These are phyloP conservation scores for Fusarium sublunatum DNA, from an alignment of 2,329 filamentous ascomycete species.

Conservation along the genomic window DNA sequence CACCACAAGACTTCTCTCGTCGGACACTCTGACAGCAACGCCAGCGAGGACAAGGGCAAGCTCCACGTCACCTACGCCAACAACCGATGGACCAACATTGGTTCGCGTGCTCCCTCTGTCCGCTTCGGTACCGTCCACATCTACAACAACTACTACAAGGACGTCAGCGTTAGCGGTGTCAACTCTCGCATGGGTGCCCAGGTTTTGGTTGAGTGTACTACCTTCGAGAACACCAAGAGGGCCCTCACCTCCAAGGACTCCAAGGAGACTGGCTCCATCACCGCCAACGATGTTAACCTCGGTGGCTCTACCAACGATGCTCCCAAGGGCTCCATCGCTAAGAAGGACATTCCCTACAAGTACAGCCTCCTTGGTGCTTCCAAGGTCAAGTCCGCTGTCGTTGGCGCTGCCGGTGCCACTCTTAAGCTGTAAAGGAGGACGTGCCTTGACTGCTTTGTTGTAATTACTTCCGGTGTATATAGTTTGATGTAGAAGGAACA, in stretches of 20 bases:
- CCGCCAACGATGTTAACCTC: conserved; percentile 56
- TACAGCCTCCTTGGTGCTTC: conserved; percentile 58
- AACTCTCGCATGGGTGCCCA: conserved; percentile 69
- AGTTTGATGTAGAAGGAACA: conserved; percentile 5
- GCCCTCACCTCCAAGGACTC: conserved; percentile 56
- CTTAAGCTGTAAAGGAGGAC: conserved; percentile 48
- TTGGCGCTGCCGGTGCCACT: conserved; percentile 54
- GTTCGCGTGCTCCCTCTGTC: conserved; percentile 71
- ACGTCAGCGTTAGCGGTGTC: conserved; percentile 58
- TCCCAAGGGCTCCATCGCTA: conserved; percentile 61
- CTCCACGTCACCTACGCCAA: conserved; percentile 73
- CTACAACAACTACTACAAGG: conserved; percentile 65
- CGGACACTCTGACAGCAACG: conserved; percentile 70
- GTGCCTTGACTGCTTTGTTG: conserved; percentile 6
- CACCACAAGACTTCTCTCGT: conserved; percentile 69
- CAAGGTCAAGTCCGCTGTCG: conserved; percentile 59
- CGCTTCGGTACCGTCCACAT: conserved; percentile 74
- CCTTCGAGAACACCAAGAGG: conserved; percentile 57
- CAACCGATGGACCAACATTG: conserved; percentile 74
- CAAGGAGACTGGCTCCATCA: conserved; percentile 55
- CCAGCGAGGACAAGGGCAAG: conserved; percentile 68
- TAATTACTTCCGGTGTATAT: conserved; percentile 26
- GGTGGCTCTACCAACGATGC: conserved; percentile 56
- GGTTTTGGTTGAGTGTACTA: conserved; percentile 67
- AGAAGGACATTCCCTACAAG: conserved; percentile 65